A percentile compares a stretch with the other conserved stretches of the same genome.
Conservation (phyloP, 176 grass and related monocot genomes). For the Otatea glauca region DNA sequence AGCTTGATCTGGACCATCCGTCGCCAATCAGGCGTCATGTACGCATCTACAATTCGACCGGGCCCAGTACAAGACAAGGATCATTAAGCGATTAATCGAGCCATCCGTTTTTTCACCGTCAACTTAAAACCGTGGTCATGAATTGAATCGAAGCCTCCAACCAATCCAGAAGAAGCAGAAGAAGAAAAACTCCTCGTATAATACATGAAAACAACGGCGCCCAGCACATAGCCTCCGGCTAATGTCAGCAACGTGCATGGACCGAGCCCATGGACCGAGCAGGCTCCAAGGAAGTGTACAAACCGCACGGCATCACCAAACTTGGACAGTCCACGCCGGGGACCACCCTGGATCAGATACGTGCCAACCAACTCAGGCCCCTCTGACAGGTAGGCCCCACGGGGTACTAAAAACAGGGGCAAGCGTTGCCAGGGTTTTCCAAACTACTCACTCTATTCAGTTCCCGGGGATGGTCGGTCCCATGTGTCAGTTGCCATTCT, state of each 20-base stretch:
- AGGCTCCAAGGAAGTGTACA: not conserved
- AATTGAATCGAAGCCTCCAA: not conserved
- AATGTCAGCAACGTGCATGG: not conserved
- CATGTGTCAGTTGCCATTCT: not conserved
- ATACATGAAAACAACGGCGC: constrained; percentile 28
- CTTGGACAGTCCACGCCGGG: constrained; percentile 31
- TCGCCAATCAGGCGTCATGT: not conserved
- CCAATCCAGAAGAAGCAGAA: not conserved
- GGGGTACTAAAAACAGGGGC: constrained; percentile 7
- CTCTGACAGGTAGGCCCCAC: not conserved
- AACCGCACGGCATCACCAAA: constrained; percentile 14
- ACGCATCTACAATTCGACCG: not conserved
- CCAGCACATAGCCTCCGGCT: not conserved
- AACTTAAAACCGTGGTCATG: constrained; percentile 1
- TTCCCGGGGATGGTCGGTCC: constrained; percentile 16
- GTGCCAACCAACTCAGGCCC: constrained; percentile 31
- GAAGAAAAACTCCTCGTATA: not conserved
- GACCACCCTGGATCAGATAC: constrained; percentile 31
- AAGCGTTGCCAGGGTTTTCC: constrained; percentile 24
- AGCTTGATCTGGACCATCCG: not conserved
- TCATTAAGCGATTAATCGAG: not conserved
- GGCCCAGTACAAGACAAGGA: not conserved
- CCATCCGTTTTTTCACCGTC: not conserved
- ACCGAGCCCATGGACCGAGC: constrained; percentile 37
- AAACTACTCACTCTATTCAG: constrained; percentile 13